phyloP scores from a whole-genome alignment of 345 rosid genomes.

The Salix udensis region DNA sequence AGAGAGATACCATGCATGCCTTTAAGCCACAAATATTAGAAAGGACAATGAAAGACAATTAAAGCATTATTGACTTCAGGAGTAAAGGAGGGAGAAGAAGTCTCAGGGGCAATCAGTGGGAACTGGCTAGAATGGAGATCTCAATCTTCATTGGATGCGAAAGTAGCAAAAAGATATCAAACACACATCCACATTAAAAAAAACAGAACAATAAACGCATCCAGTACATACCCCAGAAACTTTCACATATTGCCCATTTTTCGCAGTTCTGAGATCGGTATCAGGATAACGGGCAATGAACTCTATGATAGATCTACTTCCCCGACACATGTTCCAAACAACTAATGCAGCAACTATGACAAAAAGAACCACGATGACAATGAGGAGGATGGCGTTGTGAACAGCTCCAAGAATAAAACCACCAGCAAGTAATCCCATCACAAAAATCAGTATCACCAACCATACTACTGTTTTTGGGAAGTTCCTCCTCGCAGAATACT shows the following conservation, averaged over 20 bases:
- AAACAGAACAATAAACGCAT: background rate
- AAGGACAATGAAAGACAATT: background rate
- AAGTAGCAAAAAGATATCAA: background rate
- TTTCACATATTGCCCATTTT: conserved; percentile 87
- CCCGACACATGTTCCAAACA: conserved; percentile 72
- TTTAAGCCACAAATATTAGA: background rate
- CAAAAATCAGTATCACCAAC: conserved; percentile 62
- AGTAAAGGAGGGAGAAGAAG: background rate
- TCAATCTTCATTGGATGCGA: background rate
- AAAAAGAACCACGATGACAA: conserved; percentile 62
- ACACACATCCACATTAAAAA: background rate
- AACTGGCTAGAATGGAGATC: background rate
- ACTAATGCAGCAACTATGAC: conserved; percentile 51
- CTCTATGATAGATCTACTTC: conserved; percentile 55
- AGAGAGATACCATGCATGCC: background rate
- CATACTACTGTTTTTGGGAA: conserved; percentile 67
- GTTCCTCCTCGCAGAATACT: conserved; percentile 53
- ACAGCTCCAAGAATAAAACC: conserved; percentile 84
- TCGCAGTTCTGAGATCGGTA: conserved; percentile 79
- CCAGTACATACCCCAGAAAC: conserved; percentile 73
- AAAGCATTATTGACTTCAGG: background rate
- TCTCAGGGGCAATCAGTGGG: background rate
- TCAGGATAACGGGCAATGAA: conserved; percentile 72
- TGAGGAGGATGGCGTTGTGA: conserved; percentile 70
- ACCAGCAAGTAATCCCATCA: conserved; percentile 78